A percentile compares a stretch with the other conserved stretches of the same genome.
phyloP scores from a whole-genome alignment of 2,329 filamentous ascomycete genomes.

The Ascosphaera pollenicola region DNA sequence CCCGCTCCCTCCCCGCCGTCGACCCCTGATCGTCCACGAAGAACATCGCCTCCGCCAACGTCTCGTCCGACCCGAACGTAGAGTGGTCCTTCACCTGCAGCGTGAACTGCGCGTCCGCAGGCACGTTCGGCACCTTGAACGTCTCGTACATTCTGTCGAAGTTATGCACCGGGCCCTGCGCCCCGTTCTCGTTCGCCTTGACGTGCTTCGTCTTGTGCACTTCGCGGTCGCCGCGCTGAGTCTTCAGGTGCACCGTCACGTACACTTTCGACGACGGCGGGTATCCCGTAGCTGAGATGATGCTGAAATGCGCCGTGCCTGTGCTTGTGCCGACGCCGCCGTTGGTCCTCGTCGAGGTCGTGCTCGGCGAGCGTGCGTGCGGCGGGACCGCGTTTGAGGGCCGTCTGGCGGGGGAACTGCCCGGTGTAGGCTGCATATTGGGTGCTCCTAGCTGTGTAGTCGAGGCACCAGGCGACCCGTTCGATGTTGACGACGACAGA shows the following conservation, averaged over 20 bases:
- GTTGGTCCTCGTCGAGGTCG: slow-evolving; percentile 25
- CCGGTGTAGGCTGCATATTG: slow-evolving; percentile 4
- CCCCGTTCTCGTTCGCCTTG: slow-evolving; percentile 34
- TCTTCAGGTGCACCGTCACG: slow-evolving; percentile 45
- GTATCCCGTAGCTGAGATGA: slow-evolving; percentile 60
- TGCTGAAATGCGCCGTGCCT: slow-evolving; percentile 59
- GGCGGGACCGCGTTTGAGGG: slow-evolving; percentile 7
- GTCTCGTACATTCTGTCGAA: slow-evolving; percentile 47
- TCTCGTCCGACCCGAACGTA: slow-evolving; percentile 62
- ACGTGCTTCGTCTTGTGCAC: slow-evolving; percentile 84
- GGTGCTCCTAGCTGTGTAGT: slow-evolving; percentile 19
- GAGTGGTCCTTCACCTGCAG: slow-evolving; percentile 68
- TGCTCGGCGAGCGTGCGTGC: slow-evolving; percentile 26
- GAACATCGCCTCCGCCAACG: slow-evolving; percentile 68
- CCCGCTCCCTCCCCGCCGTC: slow-evolving; percentile 44
- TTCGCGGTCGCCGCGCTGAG: slow-evolving; percentile 46
- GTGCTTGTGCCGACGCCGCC: slow-evolving; percentile 25
- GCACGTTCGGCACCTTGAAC: slow-evolving; percentile 50
- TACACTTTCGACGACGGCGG: slow-evolving; percentile 59
- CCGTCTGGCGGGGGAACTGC: slow-evolving; percentile 5
- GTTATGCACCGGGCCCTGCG: slow-evolving; percentile 31
- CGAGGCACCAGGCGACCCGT: slow-evolving; percentile 6
- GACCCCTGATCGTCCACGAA: slow-evolving; percentile 65
- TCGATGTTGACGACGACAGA: no score
- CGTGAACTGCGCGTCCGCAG: slow-evolving; percentile 69